Evolutionary conservation across 164 flowering plant genomes (phyloP), one percentile per base, ranked within the genome.

Genomic region (Vitis cinerea): DNA sequence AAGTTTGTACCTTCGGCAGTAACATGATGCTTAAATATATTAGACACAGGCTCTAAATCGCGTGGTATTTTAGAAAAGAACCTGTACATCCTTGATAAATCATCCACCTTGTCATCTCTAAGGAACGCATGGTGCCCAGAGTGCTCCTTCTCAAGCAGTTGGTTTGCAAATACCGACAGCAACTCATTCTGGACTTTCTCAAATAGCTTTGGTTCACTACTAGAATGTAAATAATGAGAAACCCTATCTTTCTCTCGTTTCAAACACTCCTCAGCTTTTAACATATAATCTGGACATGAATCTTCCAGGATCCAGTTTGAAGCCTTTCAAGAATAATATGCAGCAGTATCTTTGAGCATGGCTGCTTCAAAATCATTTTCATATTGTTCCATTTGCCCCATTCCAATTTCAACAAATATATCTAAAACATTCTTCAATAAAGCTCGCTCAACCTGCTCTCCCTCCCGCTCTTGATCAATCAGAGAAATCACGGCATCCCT

Each of bases 71-170:
- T 86, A 37, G 74, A 81, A 72, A 88, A 92, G 12, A 94, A 91
- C 77, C 98, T 85, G 78, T 81, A 94, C 98, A 94, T 92, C 78
- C 97, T 87, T 52, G 99, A 88, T 54, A 94, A 81, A 83, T 94
- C 98, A 48, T 82, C 92, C 56, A 80, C 90, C 95, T 92, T 94
- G 78, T 90, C 97, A 84, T 91, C 95, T 83, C 91, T 82, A 12
- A 94, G 95, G 78, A 94, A 83, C 2, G 90, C 94, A 82, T 80
- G 90, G 70, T 94, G 91, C 74, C 98, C 99, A 74, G 99, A 95
- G 68, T 89, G 86, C 81, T 95, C 99, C 74, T 95, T 93, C 62
- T 93, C 97, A 65, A 95, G 91, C 49, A 94, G 79, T 77, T 88
- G 97, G 80, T 62, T 83, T 75, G 87, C 85, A 86, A 83, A 82